Evolutionary conservation across 805 yeast genomes (phyloP).

Genomic region (Ogataea glucozyma): DNA sequence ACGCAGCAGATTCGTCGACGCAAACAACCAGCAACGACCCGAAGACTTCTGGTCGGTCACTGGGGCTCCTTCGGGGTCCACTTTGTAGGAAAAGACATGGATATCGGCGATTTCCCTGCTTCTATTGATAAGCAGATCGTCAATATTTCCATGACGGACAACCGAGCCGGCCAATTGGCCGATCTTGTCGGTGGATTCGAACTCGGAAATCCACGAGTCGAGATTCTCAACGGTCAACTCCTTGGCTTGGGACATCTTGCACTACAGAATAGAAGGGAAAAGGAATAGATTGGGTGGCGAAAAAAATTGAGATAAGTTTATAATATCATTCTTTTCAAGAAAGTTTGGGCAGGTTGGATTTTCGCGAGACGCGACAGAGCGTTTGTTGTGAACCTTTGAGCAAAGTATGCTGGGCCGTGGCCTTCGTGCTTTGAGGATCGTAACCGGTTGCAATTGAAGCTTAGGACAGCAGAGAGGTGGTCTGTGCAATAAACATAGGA

Average conservation of each 20-base stretch:
- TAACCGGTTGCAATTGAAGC: too few species aligned
- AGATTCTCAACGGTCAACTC: constrained; percentile 19
- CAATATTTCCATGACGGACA: constrained; percentile 39
- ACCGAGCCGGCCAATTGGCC: constrained; percentile 36
- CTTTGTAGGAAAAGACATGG: constrained; percentile 43
- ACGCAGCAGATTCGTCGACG: constrained; percentile 74
- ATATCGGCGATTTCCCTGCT: constrained; percentile 31
- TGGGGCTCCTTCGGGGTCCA: constrained; percentile 57
- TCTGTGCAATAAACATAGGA: too few species aligned
- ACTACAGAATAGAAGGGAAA: background rate
- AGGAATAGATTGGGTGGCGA: background rate
- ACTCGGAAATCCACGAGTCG: constrained; percentile 32
- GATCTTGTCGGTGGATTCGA: constrained; percentile 25
- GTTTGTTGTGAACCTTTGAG: too few species aligned
- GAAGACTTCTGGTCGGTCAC: constrained; percentile 71
- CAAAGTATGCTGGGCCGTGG: too few species aligned
- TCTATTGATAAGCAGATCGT: constrained; percentile 41
- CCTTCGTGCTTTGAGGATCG: too few species aligned
- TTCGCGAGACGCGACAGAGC: too few species aligned
- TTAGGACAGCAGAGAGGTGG: too few species aligned
- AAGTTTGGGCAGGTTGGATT: too few species aligned
- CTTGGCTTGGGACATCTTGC: constrained; percentile 16
- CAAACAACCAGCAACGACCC: constrained; percentile 91
- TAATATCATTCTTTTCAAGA: too few species aligned
- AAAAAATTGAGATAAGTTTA: too few species aligned